Conservation (phyloP, 257 asterid genomes). For the Petunia axillaris region DNA sequence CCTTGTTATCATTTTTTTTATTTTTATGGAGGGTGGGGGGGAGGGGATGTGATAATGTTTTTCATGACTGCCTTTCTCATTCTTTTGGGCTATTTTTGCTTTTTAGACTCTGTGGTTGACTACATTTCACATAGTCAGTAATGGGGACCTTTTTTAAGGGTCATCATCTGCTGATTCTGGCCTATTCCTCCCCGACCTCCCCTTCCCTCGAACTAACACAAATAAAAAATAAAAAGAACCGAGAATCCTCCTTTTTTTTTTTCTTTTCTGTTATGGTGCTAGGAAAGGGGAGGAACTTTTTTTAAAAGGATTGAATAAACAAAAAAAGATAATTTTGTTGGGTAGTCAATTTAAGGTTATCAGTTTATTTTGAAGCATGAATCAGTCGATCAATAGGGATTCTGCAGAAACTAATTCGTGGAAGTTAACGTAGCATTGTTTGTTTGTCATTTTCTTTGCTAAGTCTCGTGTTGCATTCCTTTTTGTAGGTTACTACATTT, state of each 20-base stretch:
- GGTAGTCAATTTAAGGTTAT: background rate
- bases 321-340: background rate
- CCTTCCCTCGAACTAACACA: background rate
- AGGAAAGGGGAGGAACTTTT: background rate
- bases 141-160: background rate
- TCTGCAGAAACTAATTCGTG: background rate
- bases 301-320: background rate
- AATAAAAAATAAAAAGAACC: background rate
- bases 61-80: slow-evolving; percentile 12
- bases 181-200: background rate
- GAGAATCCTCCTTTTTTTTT: background rate
- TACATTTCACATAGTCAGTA: slow-evolving; percentile 1
- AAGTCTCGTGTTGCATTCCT: slow-evolving; percentile 12
- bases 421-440: background rate
- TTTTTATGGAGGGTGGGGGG: background rate
- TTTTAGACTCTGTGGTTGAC: background rate
- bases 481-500: slow-evolving; percentile 69
- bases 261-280: background rate
- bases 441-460: slow-evolving; percentile 17
- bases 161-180: background rate
- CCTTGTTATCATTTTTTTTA: background rate
- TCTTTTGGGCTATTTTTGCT: background rate
- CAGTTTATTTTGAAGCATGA: background rate
- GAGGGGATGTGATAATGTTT: background rate
- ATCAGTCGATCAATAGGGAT: background rate